Conservation (phyloP, 805 yeast genomes). For the Metschnikowia gelsemii region DNA sequence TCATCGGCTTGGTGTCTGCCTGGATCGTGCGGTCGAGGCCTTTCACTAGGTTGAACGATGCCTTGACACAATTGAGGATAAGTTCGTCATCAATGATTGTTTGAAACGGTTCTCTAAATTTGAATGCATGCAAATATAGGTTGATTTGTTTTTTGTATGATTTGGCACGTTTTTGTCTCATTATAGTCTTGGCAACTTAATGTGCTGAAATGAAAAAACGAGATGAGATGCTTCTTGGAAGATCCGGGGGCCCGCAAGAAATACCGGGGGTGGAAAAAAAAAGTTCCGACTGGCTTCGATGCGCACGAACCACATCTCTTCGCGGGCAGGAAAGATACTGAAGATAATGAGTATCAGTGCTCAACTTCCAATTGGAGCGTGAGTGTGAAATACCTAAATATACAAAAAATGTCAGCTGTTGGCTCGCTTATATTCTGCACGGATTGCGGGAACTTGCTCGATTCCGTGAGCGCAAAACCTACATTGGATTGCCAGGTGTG, state of each 20-base stretch:
- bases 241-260: conserved; percentile 9
- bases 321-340: conserved; percentile 4
- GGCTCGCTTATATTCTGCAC: conserved; percentile 94
- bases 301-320: conserved; percentile 8
- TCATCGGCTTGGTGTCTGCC: conserved; percentile 82
- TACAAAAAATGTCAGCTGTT: conserved; percentile 79
- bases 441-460: conserved; percentile 88
- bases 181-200: conserved; percentile 25
- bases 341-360: no score
- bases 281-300: neutral
- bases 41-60: conserved; percentile 76
- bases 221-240: conserved; percentile 9
- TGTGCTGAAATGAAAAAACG: neutral
- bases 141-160: conserved; percentile 91
- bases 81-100: conserved; percentile 81
- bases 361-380: no score
- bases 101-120: conserved; percentile 92
- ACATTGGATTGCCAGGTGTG: conserved; percentile 59
- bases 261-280: conserved; percentile 10
- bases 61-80: conserved; percentile 60
- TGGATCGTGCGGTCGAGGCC: conserved; percentile 81
- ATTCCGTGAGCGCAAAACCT: conserved; percentile 53
- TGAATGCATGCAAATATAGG: conserved; percentile 79
- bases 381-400: no score
- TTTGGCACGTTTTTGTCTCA: conserved; percentile 97